A percentile compares a stretch with the other conserved stretches of the same genome.
These are phyloP conservation scores for Fusarium oligoseptatum DNA, from an alignment of 2,329 filamentous ascomycete genomes.

Conservation along the genomic window DNA sequence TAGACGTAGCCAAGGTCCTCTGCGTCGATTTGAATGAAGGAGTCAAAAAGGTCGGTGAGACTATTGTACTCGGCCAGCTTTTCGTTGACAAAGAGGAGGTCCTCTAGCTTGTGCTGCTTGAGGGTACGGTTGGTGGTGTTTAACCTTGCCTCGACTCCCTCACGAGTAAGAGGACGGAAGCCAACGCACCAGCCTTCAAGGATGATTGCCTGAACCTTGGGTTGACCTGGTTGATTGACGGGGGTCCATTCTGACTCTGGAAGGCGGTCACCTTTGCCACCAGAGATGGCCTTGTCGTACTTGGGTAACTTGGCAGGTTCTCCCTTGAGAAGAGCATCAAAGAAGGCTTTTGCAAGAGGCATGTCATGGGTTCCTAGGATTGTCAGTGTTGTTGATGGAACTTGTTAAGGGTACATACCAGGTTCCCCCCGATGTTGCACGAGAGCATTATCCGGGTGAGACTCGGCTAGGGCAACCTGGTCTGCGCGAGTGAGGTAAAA, in stretches of 20 bases:
- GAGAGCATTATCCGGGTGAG: conserved; percentile 78
- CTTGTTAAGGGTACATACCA: conserved; percentile 54
- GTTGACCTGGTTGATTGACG: conserved; percentile 65
- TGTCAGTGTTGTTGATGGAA: conserved; percentile 7
- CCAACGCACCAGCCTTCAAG: conserved; percentile 95
- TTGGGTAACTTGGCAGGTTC: conserved; percentile 71
- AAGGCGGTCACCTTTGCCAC: conserved; percentile 81
- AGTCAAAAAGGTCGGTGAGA: conserved; percentile 64
- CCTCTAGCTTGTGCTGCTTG: conserved; percentile 60
- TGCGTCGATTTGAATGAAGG: conserved; percentile 75
- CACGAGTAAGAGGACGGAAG: conserved; percentile 73
- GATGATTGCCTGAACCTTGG: conserved; percentile 74
- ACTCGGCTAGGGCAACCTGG: conserved; percentile 73
- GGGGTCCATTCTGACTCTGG: conserved; percentile 72
- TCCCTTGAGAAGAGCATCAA: conserved; percentile 68
- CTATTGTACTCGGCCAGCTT: conserved; percentile 61
- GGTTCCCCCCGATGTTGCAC: conserved; percentile 88
- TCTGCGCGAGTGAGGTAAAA: conserved; percentile 83
- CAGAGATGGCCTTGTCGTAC: conserved; percentile 87
- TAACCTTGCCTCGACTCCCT: conserved; percentile 65
- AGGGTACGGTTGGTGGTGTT: conserved; percentile 65
- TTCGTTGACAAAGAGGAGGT: conserved; percentile 66
- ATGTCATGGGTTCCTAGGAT: conserved; percentile 77
- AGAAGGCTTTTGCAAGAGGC: conserved; percentile 71
- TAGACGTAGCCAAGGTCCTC: conserved; percentile 83